These are phyloP conservation scores for Lantana camara DNA, from an alignment of 257 asterid species.

Conservation along the genomic window DNA sequence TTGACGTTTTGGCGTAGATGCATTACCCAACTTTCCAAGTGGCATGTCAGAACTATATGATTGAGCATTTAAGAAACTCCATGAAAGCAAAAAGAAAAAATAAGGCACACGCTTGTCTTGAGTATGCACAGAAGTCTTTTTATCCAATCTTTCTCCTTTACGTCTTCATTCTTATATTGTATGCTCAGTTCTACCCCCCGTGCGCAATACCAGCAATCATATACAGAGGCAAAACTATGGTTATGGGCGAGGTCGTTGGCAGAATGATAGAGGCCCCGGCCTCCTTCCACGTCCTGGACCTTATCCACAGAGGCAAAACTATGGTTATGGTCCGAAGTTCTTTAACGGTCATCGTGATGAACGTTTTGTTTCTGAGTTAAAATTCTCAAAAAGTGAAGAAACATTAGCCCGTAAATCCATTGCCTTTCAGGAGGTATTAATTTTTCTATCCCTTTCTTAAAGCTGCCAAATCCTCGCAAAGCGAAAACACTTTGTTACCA, in stretches of 20 bases:
- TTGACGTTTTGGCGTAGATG: background rate
- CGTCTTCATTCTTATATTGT: slow-evolving; percentile 28
- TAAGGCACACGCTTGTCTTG: background rate
- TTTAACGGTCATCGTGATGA: slow-evolving; percentile 73
- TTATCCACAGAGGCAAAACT: slow-evolving; percentile 65
- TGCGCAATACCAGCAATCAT: slow-evolving; percentile 58
- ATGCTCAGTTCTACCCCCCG: slow-evolving; percentile 61
- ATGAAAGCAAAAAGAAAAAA: slow-evolving; percentile 4
- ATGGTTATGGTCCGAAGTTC: slow-evolving; percentile 56
- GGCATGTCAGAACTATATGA: slow-evolving; percentile 3
- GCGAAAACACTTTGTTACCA: slow-evolving; percentile 3
- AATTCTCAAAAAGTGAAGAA: slow-evolving; percentile 91
- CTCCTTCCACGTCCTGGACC: slow-evolving; percentile 88
- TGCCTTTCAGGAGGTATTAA: slow-evolving; percentile 80
- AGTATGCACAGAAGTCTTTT: background rate
- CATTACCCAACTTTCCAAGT: background rate
- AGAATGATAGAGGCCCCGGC: slow-evolving; percentile 75
- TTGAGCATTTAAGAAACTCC: slow-evolving; percentile 2
- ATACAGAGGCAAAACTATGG: slow-evolving; percentile 87
- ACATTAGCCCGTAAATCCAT: slow-evolving; percentile 82
- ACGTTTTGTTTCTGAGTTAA: slow-evolving; percentile 86
- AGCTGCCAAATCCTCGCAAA: slow-evolving; percentile 15
- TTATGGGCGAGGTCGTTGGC: slow-evolving; percentile 85
- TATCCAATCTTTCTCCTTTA: background rate
- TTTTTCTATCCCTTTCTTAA: background rate